These are phyloP conservation scores for Vaccinium darrowii DNA, from an alignment of 148 eudicot species.

Conservation along the genomic window DNA sequence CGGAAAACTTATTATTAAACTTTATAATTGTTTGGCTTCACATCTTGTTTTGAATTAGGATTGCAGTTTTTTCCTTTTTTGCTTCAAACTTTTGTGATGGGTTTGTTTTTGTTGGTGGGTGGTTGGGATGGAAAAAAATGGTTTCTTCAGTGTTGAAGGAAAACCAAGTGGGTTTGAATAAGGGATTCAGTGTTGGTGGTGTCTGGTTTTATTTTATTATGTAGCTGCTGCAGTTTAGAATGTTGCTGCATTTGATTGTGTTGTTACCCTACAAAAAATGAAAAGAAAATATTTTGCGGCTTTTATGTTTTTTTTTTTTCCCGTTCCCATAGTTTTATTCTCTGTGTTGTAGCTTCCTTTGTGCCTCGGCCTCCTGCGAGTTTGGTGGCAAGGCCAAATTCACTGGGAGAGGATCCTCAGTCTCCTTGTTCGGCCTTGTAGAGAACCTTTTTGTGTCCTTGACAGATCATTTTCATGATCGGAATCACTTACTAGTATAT, in stretches of 20 bases:
- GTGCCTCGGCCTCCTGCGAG: neutral
- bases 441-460: no score
- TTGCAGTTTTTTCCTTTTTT: neutral
- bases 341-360: neutral
- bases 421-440: no score
- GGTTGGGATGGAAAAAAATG: constrained; percentile 12
- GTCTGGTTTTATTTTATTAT: neutral
- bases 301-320: neutral
- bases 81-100: neutral
- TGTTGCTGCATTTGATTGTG: neutral
- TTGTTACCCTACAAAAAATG: no score
- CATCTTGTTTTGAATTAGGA: neutral
- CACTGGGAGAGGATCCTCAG: no score
- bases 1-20: neutral
- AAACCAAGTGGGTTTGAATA: constrained; percentile 13
- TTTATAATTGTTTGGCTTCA: neutral
- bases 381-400: neutral
- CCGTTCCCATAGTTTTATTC: no score
- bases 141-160: constrained; percentile 2
- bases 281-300: neutral
- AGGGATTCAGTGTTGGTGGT: neutral
- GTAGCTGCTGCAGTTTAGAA: neutral
- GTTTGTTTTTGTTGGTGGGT: constrained; percentile 1
- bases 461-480: no score
- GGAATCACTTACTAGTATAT: no score